phyloP scores from a whole-genome alignment of 306 rosid species.

The Hippophae rhamnoides region DNA sequence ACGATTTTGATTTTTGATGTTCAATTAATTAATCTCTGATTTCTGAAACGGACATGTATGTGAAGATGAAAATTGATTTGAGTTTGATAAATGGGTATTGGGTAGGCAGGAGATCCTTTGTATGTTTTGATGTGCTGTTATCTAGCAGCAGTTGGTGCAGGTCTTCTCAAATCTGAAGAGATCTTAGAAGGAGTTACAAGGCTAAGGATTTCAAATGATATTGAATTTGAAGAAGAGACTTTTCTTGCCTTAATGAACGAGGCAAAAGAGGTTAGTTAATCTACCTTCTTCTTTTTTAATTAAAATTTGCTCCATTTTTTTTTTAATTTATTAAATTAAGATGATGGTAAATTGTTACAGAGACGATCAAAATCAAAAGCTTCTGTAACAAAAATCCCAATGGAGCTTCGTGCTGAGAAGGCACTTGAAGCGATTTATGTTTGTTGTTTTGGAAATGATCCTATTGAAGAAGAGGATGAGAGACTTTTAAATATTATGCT shows the following conservation, averaged over 20 bases:
- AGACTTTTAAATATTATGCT: no score
- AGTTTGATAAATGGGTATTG: constrained; percentile 10
- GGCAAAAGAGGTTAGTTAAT: constrained; percentile 67
- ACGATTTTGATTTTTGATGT: not conserved
- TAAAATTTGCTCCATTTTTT: no score
- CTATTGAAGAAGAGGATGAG: no score
- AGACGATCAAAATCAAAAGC: constrained; percentile 57
- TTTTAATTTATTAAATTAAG: no score
- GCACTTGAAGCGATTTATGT: no score
- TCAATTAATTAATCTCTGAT: not conserved
- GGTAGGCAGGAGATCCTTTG: constrained; percentile 82
- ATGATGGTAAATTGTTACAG: constrained; percentile 18
- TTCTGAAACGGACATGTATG: no score
- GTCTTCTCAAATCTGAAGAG: constrained; percentile 92
- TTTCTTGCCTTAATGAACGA: constrained; percentile 44
- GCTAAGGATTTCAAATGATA: constrained; percentile 68
- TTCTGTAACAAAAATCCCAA: constrained; percentile 37
- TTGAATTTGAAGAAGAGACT: constrained; percentile 82
- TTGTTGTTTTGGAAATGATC: no score
- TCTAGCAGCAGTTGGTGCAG: constrained; percentile 84
- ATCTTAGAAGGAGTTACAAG: constrained; percentile 81
- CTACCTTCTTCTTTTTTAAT: not conserved
- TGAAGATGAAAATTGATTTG: not conserved
- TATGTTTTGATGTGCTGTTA: constrained; percentile 83
- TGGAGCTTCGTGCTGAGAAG: constrained; percentile 57